A percentile compares a stretch with the other conserved stretches of the same genome.
These are phyloP conservation scores for Thielaviopsis musarum DNA, from an alignment of 2,329 filamentous ascomycete species.

Conservation along the genomic window DNA sequence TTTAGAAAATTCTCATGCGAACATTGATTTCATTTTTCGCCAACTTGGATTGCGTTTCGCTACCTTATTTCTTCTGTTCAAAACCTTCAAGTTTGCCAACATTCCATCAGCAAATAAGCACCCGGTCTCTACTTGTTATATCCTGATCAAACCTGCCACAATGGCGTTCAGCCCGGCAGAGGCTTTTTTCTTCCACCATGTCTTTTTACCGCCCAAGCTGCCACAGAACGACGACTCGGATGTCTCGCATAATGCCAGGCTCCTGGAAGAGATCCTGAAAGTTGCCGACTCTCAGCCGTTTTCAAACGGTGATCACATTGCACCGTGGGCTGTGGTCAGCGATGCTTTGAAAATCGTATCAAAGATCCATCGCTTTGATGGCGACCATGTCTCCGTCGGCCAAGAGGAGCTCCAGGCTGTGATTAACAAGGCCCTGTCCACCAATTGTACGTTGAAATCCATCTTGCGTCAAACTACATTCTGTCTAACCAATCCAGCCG, in stretches of 20 bases:
- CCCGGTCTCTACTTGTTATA: too few species aligned
- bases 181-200: conserved; percentile 14
- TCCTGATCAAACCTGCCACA: not conserved
- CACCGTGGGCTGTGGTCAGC: not conserved
- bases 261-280: not conserved
- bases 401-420: not conserved
- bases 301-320: not conserved
- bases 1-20: too few species aligned
- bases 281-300: not conserved
- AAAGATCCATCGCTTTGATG: not conserved
- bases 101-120: too few species aligned
- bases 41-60: too few species aligned
- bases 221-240: conserved; percentile 14
- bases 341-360: not conserved
- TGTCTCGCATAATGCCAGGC: not conserved
- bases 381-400: not conserved
- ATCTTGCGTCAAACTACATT: not conserved
- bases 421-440: not conserved
- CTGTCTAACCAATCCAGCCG: not conserved
- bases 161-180: not conserved
- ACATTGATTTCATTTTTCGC: too few species aligned
- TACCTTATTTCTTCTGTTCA: not conserved
- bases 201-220: conserved; percentile 19
- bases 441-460: not conserved
- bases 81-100: too few species aligned